These are phyloP conservation scores for Cephaloascus albidus DNA, from an alignment of 805 yeast species.

Conservation along the genomic window DNA sequence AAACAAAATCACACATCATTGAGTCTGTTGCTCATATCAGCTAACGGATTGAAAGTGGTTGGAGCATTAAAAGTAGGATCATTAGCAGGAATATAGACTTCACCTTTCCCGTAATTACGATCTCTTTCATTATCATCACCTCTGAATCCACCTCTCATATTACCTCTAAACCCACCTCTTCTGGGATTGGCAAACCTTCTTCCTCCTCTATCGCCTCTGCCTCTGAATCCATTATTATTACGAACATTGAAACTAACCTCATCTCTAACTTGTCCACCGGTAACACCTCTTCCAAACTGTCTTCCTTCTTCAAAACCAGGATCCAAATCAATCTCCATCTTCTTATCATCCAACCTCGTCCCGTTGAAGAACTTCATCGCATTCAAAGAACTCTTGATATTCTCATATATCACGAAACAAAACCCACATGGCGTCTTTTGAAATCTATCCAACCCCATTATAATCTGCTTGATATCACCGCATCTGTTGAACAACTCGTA, in stretches of 20 bases:
- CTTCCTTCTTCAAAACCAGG: slow-evolving; percentile 96
- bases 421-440: slow-evolving; percentile 95
- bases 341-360: slow-evolving; percentile 77
- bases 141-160: slow-evolving; percentile 34
- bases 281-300: slow-evolving; percentile 88
- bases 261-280: slow-evolving; percentile 87
- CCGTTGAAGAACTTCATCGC: slow-evolving; percentile 77
- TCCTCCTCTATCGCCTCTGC: slow-evolving; percentile 11
- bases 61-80: slow-evolving; percentile 11
- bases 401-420: slow-evolving; percentile 77
- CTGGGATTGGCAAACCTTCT: slow-evolving; percentile 3
- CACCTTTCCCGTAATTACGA: slow-evolving; percentile 5
- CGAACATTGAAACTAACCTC: slow-evolving; percentile 28
- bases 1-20: not conserved
- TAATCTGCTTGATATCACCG: slow-evolving; percentile 69
- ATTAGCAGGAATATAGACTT: slow-evolving; percentile 12
- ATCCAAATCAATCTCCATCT: slow-evolving; percentile 81
- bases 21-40: slow-evolving; percentile 3
- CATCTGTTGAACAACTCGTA: slow-evolving; percentile 78
- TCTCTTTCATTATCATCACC: slow-evolving; percentile 35
- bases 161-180: slow-evolving; percentile 20
- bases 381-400: slow-evolving; percentile 63
- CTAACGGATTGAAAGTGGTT: slow-evolving; percentile 9
- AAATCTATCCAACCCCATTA: slow-evolving; percentile 92
- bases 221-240: slow-evolving; percentile 12